Conservation (phyloP, 345 rosid species). For the Diplotaxis tenuifolia region DNA sequence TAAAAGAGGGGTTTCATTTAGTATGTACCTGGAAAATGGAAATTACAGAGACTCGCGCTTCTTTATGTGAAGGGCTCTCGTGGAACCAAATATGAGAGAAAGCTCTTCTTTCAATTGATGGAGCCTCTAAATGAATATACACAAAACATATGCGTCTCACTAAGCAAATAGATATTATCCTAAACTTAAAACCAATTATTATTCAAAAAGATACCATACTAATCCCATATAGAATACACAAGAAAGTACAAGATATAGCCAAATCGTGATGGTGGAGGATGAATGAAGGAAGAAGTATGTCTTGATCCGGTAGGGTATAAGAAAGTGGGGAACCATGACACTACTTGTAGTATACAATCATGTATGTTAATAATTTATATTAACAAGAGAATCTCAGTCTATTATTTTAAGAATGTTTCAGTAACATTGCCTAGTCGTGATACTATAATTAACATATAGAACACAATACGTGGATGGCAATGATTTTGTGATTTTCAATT, state of each 20-base stretch:
- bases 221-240: not conserved
- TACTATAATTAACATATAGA: not conserved
- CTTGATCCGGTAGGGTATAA: conserved; percentile 6
- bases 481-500: not conserved
- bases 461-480: not conserved
- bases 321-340: conserved; percentile 37
- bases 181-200: too few species aligned
- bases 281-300: conserved; percentile 7
- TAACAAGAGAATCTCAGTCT: not conserved
- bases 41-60: not conserved
- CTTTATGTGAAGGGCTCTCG: not conserved
- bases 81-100: not conserved
- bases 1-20: too few species aligned
- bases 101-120: conserved; percentile 16
- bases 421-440: conserved; percentile 11
- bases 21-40: conserved; percentile 15
- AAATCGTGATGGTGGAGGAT: conserved; percentile 5
- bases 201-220: too few species aligned
- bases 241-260: conserved; percentile 7
- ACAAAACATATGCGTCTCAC: not conserved
- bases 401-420: not conserved
- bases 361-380: conserved; percentile 2
- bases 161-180: not conserved
- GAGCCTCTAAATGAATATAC: not conserved
- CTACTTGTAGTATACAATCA: conserved; percentile 27